phyloP scores from a whole-genome alignment of 1,139 yeast species.

The Suhomyces ambrosiae region DNA sequence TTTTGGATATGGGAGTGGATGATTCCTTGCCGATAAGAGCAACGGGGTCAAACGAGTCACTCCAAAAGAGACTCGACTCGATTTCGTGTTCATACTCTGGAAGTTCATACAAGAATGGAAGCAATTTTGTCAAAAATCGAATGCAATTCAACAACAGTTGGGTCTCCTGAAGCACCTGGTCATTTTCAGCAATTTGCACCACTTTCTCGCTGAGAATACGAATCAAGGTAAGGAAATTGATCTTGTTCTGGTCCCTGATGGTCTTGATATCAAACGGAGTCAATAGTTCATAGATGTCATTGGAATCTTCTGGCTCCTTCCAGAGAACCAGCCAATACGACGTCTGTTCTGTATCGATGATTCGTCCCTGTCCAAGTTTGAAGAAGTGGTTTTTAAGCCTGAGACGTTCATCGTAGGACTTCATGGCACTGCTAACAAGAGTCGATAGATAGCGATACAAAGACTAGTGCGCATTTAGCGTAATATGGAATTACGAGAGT shows the following conservation, averaged over 20 bases:
- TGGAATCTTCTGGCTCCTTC: slow-evolving; percentile 31
- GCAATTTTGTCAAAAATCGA: slow-evolving; percentile 62
- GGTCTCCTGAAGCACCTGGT: slow-evolving; percentile 3
- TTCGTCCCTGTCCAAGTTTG: slow-evolving; percentile 58
- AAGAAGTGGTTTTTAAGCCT: slow-evolving; percentile 63
- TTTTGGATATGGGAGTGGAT: slow-evolving; percentile 1
- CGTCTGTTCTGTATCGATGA: slow-evolving; percentile 46
- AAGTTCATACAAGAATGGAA: slow-evolving; percentile 70
- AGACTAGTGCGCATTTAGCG: too few relatives aligned
- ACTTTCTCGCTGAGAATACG: slow-evolving; percentile 38
- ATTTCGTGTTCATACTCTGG: slow-evolving; percentile 36
- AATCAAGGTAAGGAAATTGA: slow-evolving; percentile 59
- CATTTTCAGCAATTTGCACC: slow-evolving; percentile 21
- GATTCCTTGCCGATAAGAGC: slow-evolving; percentile 18
- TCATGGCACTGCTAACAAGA: slow-evolving; percentile 50
- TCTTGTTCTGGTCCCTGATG: slow-evolving; percentile 58
- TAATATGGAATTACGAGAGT: too few relatives aligned
- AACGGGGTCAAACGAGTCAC: slow-evolving; percentile 27
- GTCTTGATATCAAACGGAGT: slow-evolving; percentile 59
- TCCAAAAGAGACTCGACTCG: slow-evolving; percentile 44
- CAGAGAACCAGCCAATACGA: slow-evolving; percentile 54
- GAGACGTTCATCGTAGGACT: slow-evolving; percentile 67
- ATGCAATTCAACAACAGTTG: slow-evolving; percentile 54
- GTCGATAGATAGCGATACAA: neutral
- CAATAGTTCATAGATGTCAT: slow-evolving; percentile 51